Base-by-base conservation (phyloP, 2,329 filamentous ascomycete genomes). In the Alternaria arbusti region DNA sequence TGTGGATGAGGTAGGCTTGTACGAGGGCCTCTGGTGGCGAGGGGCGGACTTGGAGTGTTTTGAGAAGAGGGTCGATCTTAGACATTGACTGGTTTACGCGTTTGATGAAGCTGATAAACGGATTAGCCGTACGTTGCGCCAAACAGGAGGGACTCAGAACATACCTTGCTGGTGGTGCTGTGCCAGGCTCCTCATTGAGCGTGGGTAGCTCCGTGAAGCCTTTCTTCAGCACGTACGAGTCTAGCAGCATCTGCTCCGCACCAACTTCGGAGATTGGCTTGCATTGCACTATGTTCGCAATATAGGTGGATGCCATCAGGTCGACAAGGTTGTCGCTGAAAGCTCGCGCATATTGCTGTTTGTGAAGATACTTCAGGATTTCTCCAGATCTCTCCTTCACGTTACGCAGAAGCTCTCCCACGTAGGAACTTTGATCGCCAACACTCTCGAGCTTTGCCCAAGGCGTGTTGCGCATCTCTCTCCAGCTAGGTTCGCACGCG, bases 261-360 rank as follows among this genome's bases (percentile, higher is more conserved):
- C 94, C 96, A 58, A 94, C 92, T 81, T 98, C 96, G 6, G 93
- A 95, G 52, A 99, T 91, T 1, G 96, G 96, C 70, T 90, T 90
- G 81, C 94, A 97, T 75, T 93, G 91, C 45, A 96, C 93, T 61
- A 98, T 91, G 75, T 91, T 97, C 66, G 86, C 84, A 69, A 97
- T 88, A 77, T 96, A 98, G 1, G 89, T 87, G 60, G 86, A 91
- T 15, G 92, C 91, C 67, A 98, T 83, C 66, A 92, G 87, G 78
- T 99, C 96, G 43, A 98, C 92, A n/a, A 98, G 83, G 68, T 98
- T 95, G 79, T 99, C 96, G 71, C 93, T 96, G 77, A 98, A 97
- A 0, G 96, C 94, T 63, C 96, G 87, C 10, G 94, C 93, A 79
- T 98, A 99, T 77, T 97, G 94, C 70, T 91, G 93, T 81, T 99